Percentiles rank a stretch among this genome's conserved stretches.
phyloP scores from a whole-genome alignment of 2,329 filamentous ascomycete genomes.

The Sporothrix luriei region DNA sequence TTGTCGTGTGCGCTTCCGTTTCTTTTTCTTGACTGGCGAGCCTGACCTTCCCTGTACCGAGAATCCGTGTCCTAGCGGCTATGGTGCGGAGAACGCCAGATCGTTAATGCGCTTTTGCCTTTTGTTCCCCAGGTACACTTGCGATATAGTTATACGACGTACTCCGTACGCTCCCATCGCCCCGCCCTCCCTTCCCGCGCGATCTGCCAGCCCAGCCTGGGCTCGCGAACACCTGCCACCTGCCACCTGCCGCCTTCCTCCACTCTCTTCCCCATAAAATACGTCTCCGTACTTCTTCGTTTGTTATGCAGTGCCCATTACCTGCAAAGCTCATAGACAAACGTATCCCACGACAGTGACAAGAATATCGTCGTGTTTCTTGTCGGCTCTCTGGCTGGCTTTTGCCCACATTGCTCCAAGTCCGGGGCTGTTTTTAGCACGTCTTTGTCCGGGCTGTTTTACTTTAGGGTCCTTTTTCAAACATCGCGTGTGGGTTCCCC shows the following conservation, averaged over 20 bases:
- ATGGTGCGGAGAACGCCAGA: too few relatives aligned
- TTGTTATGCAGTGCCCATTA: background rate
- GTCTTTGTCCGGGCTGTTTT: background rate
- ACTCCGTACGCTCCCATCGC: too few relatives aligned
- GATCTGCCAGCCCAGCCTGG: background rate
- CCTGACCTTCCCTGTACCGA: background rate
- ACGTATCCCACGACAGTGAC: background rate
- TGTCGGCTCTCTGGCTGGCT: background rate
- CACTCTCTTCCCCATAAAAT: constrained; percentile 2
- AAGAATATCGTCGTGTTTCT: background rate
- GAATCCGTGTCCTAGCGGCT: too few relatives aligned
- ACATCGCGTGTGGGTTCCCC: constrained; percentile 17
- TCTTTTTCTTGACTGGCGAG: constrained; percentile 15
- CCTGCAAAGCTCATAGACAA: background rate
- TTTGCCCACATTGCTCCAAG: background rate
- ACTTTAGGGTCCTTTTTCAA: constrained; percentile 11
- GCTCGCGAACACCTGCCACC: background rate
- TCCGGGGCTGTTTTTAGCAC: background rate
- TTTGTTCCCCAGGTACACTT: background rate
- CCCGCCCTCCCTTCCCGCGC: constrained; percentile 6
- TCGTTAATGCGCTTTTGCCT: background rate
- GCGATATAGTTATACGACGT: too few relatives aligned
- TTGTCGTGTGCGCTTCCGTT: background rate
- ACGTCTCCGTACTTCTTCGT: background rate
- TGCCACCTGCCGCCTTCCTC: background rate